Evolutionary conservation across 768 basidiomycete genomes (phyloP), one percentile per base, ranked within the genome.

Genomic region (Asterophora lycoperdoides): DNA sequence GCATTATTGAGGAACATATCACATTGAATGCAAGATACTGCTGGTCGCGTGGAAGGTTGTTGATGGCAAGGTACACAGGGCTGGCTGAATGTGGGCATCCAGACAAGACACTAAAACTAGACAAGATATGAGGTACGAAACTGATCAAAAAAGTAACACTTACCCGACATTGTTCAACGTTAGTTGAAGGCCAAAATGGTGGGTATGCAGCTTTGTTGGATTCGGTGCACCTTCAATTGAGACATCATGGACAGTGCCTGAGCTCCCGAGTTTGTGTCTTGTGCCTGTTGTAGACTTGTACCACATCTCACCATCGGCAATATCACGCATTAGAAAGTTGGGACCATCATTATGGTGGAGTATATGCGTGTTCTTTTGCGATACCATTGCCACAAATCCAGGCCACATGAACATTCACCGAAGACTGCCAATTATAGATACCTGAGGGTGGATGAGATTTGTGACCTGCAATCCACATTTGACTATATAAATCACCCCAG

Each of bases 41-140:
- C 13, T 59, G 40, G 10, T 56, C 48, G 1, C 55, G 38, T 7
- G 52, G 57, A 0, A 66, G 48, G 42, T 66, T 48, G 20, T 58
- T 56, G 49, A 64, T 59, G 2, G 54, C 23, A 7, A 62, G 48
- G 44, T 62, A 64, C 2, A 61, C 23, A 14, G 58, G 54, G 10
- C 63, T 60, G 9, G 55, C 49, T 6, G 62, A 64, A 48, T 66
- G 64, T 3, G 64, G 63, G 7, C 55, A 35, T 28, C 53, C 53
- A 0, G 47, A 47, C 2, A 62, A 44, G 19, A 44, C n/a, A 8
- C 19, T 14, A 44, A 44, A 18, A 28, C 42, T 44, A 32, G 26
- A 11, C 30, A 41, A 44, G n/a, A 4, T 4, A 15, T 30, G 3
- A 17, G 3, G 5, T 2, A 32, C 8, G 28, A 32, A 32, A 44